Evolutionary conservation across 2,329 filamentous ascomycete genomes (phyloP), one percentile per base, ranked within the genome.

Genomic region (Colletotrichum sidae): DNA sequence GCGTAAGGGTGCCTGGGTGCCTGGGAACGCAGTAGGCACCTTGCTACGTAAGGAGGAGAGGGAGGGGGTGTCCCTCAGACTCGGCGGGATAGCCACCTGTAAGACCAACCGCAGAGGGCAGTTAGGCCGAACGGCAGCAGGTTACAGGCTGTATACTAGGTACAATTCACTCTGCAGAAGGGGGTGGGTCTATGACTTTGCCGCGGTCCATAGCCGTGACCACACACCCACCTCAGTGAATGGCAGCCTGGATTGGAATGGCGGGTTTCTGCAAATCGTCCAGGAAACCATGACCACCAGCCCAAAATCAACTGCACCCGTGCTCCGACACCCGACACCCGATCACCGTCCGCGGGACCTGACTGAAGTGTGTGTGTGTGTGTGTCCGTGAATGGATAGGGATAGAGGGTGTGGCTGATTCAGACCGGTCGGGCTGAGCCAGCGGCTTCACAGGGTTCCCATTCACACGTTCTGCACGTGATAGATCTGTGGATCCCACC

Each of bases 241-340:
- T 17, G 17, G 17, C 17, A 25, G 25, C 25, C 25, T 25, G 25
- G 25, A 25, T 25, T 53, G 38, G 60, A 38, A 65, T 38, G 52
- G 58, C 52, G 39, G 45, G 37, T 25, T 38, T 38, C 52, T 41
- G 59, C 33, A 37, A 52, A 65, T 65, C 52, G 63, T 44, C 63
- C 1, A 57, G 63, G 63, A 63, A 65, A 65, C 63, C 63, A 65
- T 52, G 57, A 10, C 47, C 25, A 44, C 11, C 55, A 33, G 54
- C 39, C 39, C 37, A 53, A 25, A 25, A 25, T 25, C 25, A 25
- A 25, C 25, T 25, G 25, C 25, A 25, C 25, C 50, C 58, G 44
- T 56, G 51, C 58, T 58, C 62, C 62, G 62, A 65, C 52, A 65
- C 62, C 58, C 62, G 62, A 65, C 62, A 56, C 58, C 62, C 63